Base-by-base conservation (phyloP, 2,329 filamentous ascomycete genomes). In the Aspergillus unguis region DNA sequence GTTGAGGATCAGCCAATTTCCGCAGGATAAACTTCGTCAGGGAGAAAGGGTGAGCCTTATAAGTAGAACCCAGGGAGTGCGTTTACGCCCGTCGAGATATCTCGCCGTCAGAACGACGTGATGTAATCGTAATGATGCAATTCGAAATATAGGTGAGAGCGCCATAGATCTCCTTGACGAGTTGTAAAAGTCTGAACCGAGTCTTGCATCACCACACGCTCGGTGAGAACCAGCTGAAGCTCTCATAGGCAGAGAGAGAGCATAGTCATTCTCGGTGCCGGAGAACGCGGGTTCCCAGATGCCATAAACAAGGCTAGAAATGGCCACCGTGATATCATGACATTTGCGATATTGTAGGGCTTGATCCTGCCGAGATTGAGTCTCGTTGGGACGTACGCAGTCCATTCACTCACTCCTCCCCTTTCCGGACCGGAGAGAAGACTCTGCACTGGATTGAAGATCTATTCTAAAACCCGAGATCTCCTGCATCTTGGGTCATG, bases 61-160 rank as follows among this genome's bases (percentile, higher is more conserved):
- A 27, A 10, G 3, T 40, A 38, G 29, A 36, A 50, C 54, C 57
- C 57, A 53, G 57, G 56, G 23, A 11, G 37, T 28, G 11, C 40
- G 9, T 29, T 10, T 23, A 7, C 23, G 27, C 23, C 27, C 44
- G 23, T 36, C 45, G 26, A 28, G 44, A 38, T 37, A 25, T 38
- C 27, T 25, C 33, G 25, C 27, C 32, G 44, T 48, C 44, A 48
- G 44, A 28, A 29, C 42, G 51, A 40, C 46, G 31, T 51, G 46
- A 44, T 47, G 55, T 52, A 47, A 61, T 59, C 58, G 33, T 31
- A 57, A 60, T 62, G 58, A 62, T 60, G 58, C 58, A 61, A 60
- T 61, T 9, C 9, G 27, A 10, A 51, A 36, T 26, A 27, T 43
- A 41, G 35, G 29, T 31, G 33, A 29, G 6, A 25, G 33, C 17